Conservation (phyloP, 1,139 yeast genomes). For the Taphrina deformans region DNA sequence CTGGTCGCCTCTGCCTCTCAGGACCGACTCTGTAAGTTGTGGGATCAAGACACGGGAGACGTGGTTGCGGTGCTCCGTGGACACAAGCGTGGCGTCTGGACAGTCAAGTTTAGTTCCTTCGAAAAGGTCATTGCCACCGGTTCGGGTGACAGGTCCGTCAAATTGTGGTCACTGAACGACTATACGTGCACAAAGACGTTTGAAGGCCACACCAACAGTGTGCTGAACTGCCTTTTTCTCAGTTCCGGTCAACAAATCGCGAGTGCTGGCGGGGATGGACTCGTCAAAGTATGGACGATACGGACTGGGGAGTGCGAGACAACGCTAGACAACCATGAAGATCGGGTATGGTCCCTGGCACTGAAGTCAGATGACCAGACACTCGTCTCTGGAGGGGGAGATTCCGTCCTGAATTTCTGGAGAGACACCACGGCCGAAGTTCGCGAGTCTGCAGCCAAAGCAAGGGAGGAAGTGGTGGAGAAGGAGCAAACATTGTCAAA, state of each 20-base stretch:
- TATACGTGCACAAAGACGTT: slow-evolving; percentile 75
- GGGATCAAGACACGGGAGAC: slow-evolving; percentile 83
- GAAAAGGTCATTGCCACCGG: slow-evolving; percentile 74
- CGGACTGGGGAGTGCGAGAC: slow-evolving; percentile 72
- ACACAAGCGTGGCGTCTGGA: slow-evolving; percentile 94
- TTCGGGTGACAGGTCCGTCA: slow-evolving; percentile 86
- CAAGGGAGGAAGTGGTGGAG: slow-evolving; percentile 61
- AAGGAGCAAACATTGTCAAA: slow-evolving; percentile 83
- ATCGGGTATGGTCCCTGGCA: slow-evolving; percentile 89
- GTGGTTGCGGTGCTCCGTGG: slow-evolving; percentile 79
- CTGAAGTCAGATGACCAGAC: slow-evolving; percentile 64
- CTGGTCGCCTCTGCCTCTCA: slow-evolving; percentile 92
- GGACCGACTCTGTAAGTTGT: slow-evolving; percentile 84
- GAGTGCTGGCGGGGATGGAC: slow-evolving; percentile 92
- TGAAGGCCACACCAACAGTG: slow-evolving; percentile 93
- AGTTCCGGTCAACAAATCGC: slow-evolving; percentile 68
- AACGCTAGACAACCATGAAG: slow-evolving; percentile 87
- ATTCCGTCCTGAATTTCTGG: slow-evolving; percentile 89
- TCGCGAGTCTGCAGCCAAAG: slow-evolving; percentile 53
- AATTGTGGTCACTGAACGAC: slow-evolving; percentile 82
- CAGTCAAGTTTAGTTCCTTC: slow-evolving; percentile 73
- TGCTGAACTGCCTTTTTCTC: slow-evolving; percentile 74
- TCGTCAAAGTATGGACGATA: slow-evolving; percentile 85
- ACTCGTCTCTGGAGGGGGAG: slow-evolving; percentile 88
- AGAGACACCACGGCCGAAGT: slow-evolving; percentile 77